phyloP scores from a whole-genome alignment of 331 rosid species.

The Acacia concinna region DNA sequence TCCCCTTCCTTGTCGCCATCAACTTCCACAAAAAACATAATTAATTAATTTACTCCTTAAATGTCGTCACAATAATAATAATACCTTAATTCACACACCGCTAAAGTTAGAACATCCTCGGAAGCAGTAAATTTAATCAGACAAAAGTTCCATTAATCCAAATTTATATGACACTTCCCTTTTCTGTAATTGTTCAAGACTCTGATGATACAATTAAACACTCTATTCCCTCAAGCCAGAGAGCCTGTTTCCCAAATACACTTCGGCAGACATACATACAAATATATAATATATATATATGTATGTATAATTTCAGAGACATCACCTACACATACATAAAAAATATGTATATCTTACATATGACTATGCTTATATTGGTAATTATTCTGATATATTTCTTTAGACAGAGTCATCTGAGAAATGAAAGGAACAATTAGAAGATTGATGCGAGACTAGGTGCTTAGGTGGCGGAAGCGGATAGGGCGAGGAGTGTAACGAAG shows the following conservation, averaged over 20 bases:
- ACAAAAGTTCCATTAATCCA: not conserved
- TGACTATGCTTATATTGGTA: not conserved
- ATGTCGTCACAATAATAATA: not conserved
- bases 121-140: not conserved
- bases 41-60: not conserved
- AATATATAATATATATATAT: too few species aligned
- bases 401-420: constrained; percentile 72
- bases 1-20: not conserved
- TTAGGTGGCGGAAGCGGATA: constrained; percentile 40
- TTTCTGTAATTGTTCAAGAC: not conserved
- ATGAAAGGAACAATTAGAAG: constrained; percentile 67
- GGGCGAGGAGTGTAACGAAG: constrained; percentile 39
- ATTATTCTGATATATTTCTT: not conserved
- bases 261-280: not conserved
- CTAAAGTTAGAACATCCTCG: not conserved
- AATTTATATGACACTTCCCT: not conserved
- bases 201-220: not conserved
- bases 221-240: not conserved
- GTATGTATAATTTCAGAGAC: not conserved
- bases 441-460: constrained; percentile 54
- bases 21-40: not conserved
- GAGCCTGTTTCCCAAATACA: not conserved
- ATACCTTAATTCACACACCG: not conserved
- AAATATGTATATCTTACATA: not conserved
- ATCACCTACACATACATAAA: not conserved